Percentiles rank a stretch among this genome's conserved stretches.
Evolutionary conservation across 2,329 filamentous ascomycete species (phyloP).

Genomic region (Talaromyces rugulosus): DNA sequence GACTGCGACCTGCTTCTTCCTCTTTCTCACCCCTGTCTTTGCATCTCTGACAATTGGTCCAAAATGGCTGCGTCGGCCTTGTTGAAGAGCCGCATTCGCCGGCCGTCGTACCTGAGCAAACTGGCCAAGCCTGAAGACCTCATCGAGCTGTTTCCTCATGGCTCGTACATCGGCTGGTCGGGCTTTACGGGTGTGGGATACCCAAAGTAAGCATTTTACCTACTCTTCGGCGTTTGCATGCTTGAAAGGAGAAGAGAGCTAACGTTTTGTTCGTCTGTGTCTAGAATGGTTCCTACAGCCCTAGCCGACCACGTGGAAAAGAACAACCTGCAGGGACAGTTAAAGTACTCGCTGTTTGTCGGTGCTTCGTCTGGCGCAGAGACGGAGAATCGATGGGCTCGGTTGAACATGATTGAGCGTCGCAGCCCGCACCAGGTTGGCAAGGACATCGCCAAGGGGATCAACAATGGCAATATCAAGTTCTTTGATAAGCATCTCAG

Average conservation of each 20-base stretch:
- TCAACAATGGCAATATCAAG: conserved; percentile 82
- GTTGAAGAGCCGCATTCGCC: conserved; percentile 69
- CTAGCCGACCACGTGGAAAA: conserved; percentile 85
- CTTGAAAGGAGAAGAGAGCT: neutral
- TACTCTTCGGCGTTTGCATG: neutral
- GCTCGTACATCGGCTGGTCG: conserved; percentile 84
- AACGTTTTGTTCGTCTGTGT: neutral
- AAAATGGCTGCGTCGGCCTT: conserved; percentile 62
- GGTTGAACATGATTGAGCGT: conserved; percentile 82
- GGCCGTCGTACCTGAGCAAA: conserved; percentile 75
- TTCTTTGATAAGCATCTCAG: conserved; percentile 93
- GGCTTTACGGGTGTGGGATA: conserved; percentile 89
- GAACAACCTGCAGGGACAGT: conserved; percentile 76
- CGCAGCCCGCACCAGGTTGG: conserved; percentile 83
- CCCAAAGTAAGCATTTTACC: conserved; percentile 62
- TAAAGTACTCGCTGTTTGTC: conserved; percentile 83
- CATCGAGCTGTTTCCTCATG: conserved; percentile 75
- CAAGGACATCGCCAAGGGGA: conserved; percentile 84
- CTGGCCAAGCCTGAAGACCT: conserved; percentile 74
- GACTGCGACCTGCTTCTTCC: neutral
- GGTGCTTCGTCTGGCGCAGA: conserved; percentile 86
- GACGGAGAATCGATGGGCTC: conserved; percentile 90
- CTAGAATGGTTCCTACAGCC: conserved; percentile 74
- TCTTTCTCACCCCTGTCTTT: neutral
- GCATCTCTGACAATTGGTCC: neutral